A percentile compares a stretch with the other conserved stretches of the same genome.
phyloP scores from a whole-genome alignment of 2,329 filamentous ascomycete species.

The Penicillium janthinellum region DNA sequence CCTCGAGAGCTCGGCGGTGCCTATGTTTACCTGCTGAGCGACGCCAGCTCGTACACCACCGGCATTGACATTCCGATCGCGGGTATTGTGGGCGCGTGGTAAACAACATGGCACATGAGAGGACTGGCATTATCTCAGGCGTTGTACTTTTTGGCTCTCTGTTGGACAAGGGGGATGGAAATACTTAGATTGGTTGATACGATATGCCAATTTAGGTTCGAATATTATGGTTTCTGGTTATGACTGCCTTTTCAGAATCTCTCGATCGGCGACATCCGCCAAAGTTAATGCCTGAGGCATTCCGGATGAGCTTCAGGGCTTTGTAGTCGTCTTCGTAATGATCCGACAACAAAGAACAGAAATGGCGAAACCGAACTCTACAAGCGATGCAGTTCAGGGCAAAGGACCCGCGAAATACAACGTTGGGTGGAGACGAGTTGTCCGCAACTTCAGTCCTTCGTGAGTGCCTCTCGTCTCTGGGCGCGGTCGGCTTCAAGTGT shows the following conservation, averaged over 20 bases:
- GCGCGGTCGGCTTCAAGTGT: background rate
- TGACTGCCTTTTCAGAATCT: background rate
- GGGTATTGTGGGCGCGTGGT: background rate
- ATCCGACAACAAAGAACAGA: background rate
- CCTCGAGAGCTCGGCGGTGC: constrained; percentile 59
- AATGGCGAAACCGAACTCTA: background rate
- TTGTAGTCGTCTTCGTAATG: background rate
- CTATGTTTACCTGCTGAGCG: constrained; percentile 59
- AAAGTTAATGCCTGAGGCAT: background rate
- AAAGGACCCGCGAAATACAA: constrained; percentile 20
- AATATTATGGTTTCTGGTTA: background rate
- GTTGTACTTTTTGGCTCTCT: background rate
- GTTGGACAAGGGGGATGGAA: background rate
- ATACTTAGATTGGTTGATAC: background rate
- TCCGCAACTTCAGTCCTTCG: constrained; percentile 60
- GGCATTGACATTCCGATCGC: constrained; percentile 43
- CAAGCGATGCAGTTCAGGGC: background rate
- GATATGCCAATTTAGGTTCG: background rate
- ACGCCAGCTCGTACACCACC: constrained; percentile 44
- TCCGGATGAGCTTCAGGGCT: background rate
- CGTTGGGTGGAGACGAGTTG: constrained; percentile 42
- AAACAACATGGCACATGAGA: background rate
- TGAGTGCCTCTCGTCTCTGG: constrained; percentile 34
- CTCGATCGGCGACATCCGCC: background rate
- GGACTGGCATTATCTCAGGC: background rate